A percentile compares a stretch with the other conserved stretches of the same genome.
phyloP scores from a whole-genome alignment of 306 rosid genomes.

The Morella rubra region DNA sequence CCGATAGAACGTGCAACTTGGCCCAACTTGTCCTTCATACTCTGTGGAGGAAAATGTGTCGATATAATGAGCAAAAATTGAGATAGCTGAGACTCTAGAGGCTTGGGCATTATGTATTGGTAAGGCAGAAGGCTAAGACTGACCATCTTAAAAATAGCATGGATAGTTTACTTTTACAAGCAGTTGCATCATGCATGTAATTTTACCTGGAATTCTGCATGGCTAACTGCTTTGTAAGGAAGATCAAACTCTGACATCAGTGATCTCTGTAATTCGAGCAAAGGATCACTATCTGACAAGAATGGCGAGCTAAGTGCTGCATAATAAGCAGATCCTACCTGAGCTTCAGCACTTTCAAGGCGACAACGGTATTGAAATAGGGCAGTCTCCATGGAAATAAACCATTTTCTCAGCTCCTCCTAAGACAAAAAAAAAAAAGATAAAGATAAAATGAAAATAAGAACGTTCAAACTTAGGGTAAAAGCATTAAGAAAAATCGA shows the following conservation, averaged over 20 bases:
- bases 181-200: slow-evolving; percentile 13
- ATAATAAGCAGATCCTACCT: slow-evolving; percentile 45
- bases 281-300: slow-evolving; percentile 22
- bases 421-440: slow-evolving; percentile 26
- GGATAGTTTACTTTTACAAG: neutral
- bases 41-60: slow-evolving; percentile 42
- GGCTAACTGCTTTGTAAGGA: slow-evolving; percentile 59
- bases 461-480: slow-evolving; percentile 1
- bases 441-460: neutral
- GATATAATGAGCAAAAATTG: neutral
- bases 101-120: neutral
- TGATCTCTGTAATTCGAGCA: slow-evolving; percentile 54
- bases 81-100: neutral
- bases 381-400: slow-evolving; percentile 79
- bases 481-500: neutral
- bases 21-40: slow-evolving; percentile 59
- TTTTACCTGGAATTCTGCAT: slow-evolving; percentile 72
- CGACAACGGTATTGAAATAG: slow-evolving; percentile 80
- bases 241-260: slow-evolving; percentile 71
- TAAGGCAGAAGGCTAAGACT: neutral
- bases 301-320: slow-evolving; percentile 13
- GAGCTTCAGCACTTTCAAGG: slow-evolving; percentile 48
- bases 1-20: slow-evolving; percentile 72
- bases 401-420: slow-evolving; percentile 96
- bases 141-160: neutral